Evolutionary conservation across 73 alveolate species (phyloP).

Genomic region (Tetrahymena elliotti): DNA sequence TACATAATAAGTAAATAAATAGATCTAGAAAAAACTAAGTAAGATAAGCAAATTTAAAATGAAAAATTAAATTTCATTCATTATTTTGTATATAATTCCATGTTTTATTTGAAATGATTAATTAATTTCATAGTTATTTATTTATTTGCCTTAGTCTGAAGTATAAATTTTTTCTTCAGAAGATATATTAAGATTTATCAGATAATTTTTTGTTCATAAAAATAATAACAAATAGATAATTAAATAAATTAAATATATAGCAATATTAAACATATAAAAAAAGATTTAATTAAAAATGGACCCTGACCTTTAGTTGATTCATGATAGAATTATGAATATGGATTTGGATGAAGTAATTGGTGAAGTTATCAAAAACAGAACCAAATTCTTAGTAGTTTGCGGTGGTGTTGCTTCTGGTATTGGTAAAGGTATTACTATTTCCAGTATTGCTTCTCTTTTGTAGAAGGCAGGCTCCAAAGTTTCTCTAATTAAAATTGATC

Average conservation of each 20-base stretch:
- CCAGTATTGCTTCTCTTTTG: constrained; percentile 49
- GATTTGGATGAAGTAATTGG: not conserved
- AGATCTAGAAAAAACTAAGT: not conserved
- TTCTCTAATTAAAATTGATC: constrained; percentile 61
- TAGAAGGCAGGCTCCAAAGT: constrained; percentile 45
- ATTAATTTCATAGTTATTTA: not conserved
- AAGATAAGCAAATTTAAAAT: too few species aligned
- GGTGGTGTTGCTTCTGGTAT: constrained; percentile 61
- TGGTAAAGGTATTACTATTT: constrained; percentile 55
- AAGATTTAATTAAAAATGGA: not conserved
- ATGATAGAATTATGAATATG: not conserved
- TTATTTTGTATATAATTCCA: not conserved
- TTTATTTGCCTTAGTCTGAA: not conserved
- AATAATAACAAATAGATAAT: not conserved
- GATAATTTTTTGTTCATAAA: not conserved
- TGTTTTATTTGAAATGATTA: too few species aligned
- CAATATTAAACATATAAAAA: not conserved
- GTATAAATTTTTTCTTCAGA: not conserved
- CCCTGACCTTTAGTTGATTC: not conserved
- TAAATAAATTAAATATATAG: not conserved
- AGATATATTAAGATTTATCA: not conserved
- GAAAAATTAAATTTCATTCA: too few species aligned
- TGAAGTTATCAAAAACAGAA: not conserved
- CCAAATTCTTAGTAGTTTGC: constrained; percentile 45
- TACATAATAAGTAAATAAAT: too few species aligned